A percentile compares a stretch with the other conserved stretches of the same genome.
phyloP scores from a whole-genome alignment of 2,329 filamentous ascomycete genomes.

The Aspergillus tubingensis region DNA sequence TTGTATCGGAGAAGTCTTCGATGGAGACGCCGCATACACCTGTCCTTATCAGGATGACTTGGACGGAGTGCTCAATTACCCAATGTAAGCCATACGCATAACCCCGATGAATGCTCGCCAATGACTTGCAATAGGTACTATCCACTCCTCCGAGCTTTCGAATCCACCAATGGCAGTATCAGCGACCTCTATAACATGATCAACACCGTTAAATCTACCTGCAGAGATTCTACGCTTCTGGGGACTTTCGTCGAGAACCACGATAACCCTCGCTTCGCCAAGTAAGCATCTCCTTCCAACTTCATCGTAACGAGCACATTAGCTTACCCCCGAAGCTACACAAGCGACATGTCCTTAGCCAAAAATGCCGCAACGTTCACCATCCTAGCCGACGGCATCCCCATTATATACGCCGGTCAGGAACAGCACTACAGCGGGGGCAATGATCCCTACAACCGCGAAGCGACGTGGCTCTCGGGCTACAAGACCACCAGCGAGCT shows the following conservation, averaged over 20 bases:
- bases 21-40: constrained; percentile 42
- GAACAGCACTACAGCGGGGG: constrained; percentile 63
- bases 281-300: constrained; percentile 16
- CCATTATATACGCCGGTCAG: constrained; percentile 68
- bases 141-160: constrained; percentile 39
- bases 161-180: constrained; percentile 37
- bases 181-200: constrained; percentile 39
- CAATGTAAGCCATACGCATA: constrained; percentile 28
- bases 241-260: constrained; percentile 64
- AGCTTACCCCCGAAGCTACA: constrained; percentile 26
- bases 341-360: constrained; percentile 46
- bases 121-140: constrained; percentile 28
- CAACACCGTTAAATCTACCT: constrained; percentile 35
- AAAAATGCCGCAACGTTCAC: constrained; percentile 65
- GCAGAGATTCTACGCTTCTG: constrained; percentile 50
- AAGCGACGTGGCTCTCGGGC: constrained; percentile 59
- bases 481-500: constrained; percentile 52
- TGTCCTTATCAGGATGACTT: constrained; percentile 49
- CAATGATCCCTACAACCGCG: constrained; percentile 55
- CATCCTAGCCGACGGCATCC: constrained; percentile 62
- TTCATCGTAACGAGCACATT: neutral
- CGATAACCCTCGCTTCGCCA: constrained; percentile 59
- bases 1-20: constrained; percentile 50
- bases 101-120: neutral
- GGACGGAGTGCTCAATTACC: constrained; percentile 52